Conservation (phyloP, 495 filamentous ascomycete genomes). For the Monascus purpureus region DNA sequence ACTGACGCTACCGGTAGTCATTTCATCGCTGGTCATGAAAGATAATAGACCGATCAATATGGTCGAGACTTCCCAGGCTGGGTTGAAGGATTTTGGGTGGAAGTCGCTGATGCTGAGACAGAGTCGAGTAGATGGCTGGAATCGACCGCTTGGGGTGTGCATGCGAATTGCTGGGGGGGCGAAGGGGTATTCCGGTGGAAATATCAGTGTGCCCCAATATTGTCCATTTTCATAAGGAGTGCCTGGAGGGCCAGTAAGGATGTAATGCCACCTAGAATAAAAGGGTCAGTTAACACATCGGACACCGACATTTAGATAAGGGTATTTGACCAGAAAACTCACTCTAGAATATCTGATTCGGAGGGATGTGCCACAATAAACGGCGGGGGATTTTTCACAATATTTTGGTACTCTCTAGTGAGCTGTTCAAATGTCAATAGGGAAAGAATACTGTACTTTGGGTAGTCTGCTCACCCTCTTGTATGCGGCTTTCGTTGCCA, state of each 20-base stretch:
- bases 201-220: conserved; percentile 95
- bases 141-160: conserved; percentile 93
- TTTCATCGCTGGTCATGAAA: conserved; percentile 98
- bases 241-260: conserved; percentile 86
- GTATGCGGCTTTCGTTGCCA: conserved; percentile 74
- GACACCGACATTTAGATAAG: too few species aligned
- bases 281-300: conserved; percentile 1
- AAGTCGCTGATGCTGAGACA: conserved; percentile 95
- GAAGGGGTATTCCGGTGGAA: conserved; percentile 93
- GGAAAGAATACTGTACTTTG: not conserved
- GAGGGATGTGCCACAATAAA: conserved; percentile 92
- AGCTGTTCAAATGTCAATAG: conserved; percentile 39
- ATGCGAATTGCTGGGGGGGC: conserved; percentile 95
- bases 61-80: conserved; percentile 95
- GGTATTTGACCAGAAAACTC: too few species aligned
- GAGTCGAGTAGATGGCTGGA: conserved; percentile 81
- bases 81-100: conserved; percentile 95
- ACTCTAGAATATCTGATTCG: conserved; percentile 91
- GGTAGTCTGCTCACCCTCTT: conserved; percentile 50
- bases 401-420: conserved; percentile 84
- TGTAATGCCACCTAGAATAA: conserved; percentile 92
- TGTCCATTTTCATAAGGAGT: conserved; percentile 92
- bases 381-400: conserved; percentile 81
- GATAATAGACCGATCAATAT: conserved; percentile 88
- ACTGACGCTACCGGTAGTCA: conserved; percentile 90